phyloP scores from a whole-genome alignment of 148 eudicot genomes.

The Heliosperma pusillum region DNA sequence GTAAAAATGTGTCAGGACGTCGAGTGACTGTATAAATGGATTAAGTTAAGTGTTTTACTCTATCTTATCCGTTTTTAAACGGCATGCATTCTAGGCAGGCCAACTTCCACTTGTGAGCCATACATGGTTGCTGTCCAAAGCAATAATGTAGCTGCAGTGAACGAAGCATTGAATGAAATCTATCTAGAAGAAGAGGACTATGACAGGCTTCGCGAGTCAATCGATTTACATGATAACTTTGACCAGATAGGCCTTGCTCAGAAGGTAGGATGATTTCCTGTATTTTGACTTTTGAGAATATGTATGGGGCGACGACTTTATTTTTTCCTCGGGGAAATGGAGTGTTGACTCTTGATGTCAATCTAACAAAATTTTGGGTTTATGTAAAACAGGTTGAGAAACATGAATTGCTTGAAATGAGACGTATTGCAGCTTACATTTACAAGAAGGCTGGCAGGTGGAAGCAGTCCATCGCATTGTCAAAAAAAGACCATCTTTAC shows the following conservation, averaged over 20 bases:
- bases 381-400: slow-evolving; percentile 56
- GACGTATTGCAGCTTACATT: slow-evolving; percentile 95
- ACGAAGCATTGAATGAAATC: slow-evolving; percentile 93
- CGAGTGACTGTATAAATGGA: too few relatives aligned
- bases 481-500: slow-evolving; percentile 86
- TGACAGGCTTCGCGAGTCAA: slow-evolving; percentile 88
- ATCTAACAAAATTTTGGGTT: background rate
- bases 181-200: slow-evolving; percentile 99
- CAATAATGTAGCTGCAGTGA: slow-evolving; percentile 88
- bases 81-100: slow-evolving; percentile 56
- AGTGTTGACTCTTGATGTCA: background rate
- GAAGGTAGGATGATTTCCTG: slow-evolving; percentile 44
- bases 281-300: background rate
- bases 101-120: slow-evolving; percentile 91
- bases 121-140: slow-evolving; percentile 98
- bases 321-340: too few relatives aligned
- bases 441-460: slow-evolving; percentile 98
- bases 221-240: slow-evolving; percentile 90
- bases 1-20: too few relatives aligned
- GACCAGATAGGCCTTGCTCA: slow-evolving; percentile 98
- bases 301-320: background rate
- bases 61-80: background rate
- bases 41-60: background rate
- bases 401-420: slow-evolving; percentile 92
- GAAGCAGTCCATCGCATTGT: slow-evolving; percentile 94